These are phyloP conservation scores for Xylariaceae sp. DNA, from an alignment of 2,329 filamentous ascomycete species.

Conservation along the genomic window DNA sequence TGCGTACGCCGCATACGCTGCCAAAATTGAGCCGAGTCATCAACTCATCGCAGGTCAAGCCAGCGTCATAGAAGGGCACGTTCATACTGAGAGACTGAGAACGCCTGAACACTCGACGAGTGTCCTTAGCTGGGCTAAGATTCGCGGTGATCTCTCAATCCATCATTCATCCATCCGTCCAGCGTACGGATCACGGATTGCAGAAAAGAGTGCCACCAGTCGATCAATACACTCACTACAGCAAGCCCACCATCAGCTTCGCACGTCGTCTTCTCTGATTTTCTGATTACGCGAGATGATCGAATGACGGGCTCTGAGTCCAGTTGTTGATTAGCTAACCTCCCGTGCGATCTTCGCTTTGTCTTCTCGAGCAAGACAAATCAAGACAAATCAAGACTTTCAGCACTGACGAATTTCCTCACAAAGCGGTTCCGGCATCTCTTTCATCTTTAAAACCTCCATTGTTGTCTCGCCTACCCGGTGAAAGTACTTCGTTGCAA, in stretches of 20 bases:
- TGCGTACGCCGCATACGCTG: slow-evolving; percentile 7
- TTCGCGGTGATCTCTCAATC: neutral
- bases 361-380: slow-evolving; percentile 1
- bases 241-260: neutral
- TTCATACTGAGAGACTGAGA: neutral
- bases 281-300: slow-evolving; percentile 1
- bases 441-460: neutral
- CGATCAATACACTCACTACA: neutral
- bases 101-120: neutral
- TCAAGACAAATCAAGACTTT: neutral
- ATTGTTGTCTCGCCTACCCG: slow-evolving; percentile 3
- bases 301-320: neutral
- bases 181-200: no score
- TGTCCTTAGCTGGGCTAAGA: neutral
- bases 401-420: slow-evolving; percentile 1
- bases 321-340: neutral
- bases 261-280: neutral
- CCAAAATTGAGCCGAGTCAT: slow-evolving; percentile 7
- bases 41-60: slow-evolving; percentile 4
- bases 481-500: neutral
- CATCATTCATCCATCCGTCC: neutral
- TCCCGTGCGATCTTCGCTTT: slow-evolving; percentile 2
- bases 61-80: slow-evolving; percentile 9
- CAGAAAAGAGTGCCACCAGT: neutral
- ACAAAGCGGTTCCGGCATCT: neutral